These are phyloP conservation scores for Hydnum rufescens DNA, from an alignment of 768 basidiomycete species.

Conservation along the genomic window DNA sequence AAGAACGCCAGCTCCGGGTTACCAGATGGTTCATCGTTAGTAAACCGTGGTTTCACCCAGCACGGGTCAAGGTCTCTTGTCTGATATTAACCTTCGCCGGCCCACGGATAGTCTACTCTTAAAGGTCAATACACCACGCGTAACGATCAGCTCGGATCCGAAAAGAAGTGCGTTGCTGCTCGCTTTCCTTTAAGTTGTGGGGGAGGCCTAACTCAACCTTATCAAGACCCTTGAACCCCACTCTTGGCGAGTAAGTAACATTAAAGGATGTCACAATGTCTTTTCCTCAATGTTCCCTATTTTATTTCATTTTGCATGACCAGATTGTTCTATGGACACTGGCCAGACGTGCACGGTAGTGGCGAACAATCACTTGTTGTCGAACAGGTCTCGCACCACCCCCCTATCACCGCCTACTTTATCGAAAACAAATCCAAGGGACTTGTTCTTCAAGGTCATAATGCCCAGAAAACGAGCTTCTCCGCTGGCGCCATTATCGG, in stretches of 20 bases:
- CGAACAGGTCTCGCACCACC: conserved; percentile 93
- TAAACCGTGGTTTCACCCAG: conserved; percentile 5
- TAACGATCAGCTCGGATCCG: conserved; percentile 88
- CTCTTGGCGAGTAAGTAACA: conserved; percentile 70
- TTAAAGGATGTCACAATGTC: too few species aligned
- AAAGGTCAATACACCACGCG: conserved; percentile 91
- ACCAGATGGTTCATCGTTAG: conserved; percentile 87
- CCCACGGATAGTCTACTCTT: conserved; percentile 30
- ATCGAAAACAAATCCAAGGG: conserved; percentile 69
- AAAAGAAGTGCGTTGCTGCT: conserved; percentile 63
- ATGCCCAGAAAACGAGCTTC: conserved; percentile 91
- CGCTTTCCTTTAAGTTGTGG: neutral
- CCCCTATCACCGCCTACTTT: conserved; percentile 45
- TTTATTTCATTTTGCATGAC: too few species aligned
- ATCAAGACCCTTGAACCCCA: conserved; percentile 78
- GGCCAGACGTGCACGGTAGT: conserved; percentile 54
- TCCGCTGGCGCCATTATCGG: conserved; percentile 34
- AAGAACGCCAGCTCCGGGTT: conserved; percentile 61
- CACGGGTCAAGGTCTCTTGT: neutral
- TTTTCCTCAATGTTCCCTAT: too few species aligned
- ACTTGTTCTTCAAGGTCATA: conserved; percentile 63
- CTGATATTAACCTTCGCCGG: too few species aligned
- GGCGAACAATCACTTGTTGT: conserved; percentile 73
- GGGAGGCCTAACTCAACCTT: neutral
- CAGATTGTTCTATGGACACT: conserved; percentile 73